Evolutionary conservation across 495 filamentous ascomycete genomes (phyloP).

Genomic region (Penicillium longicatenatum): DNA sequence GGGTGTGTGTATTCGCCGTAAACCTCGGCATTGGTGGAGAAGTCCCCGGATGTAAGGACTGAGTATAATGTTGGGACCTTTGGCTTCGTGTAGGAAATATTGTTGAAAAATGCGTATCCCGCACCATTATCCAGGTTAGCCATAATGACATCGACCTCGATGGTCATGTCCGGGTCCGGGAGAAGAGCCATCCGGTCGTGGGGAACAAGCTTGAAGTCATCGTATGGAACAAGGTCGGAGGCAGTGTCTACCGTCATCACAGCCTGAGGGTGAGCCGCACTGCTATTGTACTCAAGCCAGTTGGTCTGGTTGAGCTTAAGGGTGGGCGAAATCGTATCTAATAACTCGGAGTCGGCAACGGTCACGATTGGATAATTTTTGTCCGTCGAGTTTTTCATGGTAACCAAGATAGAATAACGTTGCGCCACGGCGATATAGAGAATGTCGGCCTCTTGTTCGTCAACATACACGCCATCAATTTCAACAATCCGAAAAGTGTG

Average conservation of each 20-base stretch:
- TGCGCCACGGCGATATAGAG: conserved; percentile 70
- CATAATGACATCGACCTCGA: conserved; percentile 43
- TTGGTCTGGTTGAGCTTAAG: conserved; percentile 71
- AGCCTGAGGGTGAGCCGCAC: conserved; percentile 52
- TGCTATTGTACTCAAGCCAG: conserved; percentile 73
- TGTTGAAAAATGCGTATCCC: conserved; percentile 73
- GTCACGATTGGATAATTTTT: conserved; percentile 67
- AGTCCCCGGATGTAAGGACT: conserved; percentile 61
- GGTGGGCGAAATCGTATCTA: conserved; percentile 31
- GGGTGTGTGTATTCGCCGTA: conserved; percentile 76
- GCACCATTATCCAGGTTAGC: conserved; percentile 45
- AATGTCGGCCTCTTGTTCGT: conserved; percentile 42
- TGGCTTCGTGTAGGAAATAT: conserved; percentile 70
- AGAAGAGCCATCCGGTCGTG: conserved; percentile 46
- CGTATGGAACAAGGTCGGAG: conserved; percentile 13
- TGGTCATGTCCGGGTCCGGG: conserved; percentile 27
- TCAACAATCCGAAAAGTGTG: conserved; percentile 64
- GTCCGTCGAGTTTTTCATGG: conserved; percentile 57
- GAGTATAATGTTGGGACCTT: conserved; percentile 83
- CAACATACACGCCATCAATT: conserved; percentile 52
- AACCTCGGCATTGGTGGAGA: conserved; percentile 62
- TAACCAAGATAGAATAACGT: conserved; percentile 68
- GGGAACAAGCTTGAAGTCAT: conserved; percentile 42
- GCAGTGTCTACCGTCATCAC: conserved; percentile 51
- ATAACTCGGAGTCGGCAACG: conserved; percentile 33